Conservation (phyloP, 164 flowering plant species). For the Houttuynia cordata region DNA sequence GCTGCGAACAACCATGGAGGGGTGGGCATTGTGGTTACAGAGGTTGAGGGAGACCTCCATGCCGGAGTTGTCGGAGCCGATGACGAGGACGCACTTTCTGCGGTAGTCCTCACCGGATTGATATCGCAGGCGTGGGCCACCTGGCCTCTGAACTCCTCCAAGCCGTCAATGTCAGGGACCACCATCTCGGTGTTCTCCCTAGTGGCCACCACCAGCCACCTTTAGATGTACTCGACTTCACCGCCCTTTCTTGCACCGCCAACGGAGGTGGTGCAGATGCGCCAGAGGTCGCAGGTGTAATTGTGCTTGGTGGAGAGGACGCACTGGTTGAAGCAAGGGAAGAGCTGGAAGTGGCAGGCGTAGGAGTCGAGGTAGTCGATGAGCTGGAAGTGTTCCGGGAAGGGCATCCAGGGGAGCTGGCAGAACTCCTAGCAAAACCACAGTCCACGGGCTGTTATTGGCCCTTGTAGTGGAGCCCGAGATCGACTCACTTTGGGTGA, state of each 20-base stretch:
- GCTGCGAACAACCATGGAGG: conserved; percentile 58
- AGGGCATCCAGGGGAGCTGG: conserved; percentile 57
- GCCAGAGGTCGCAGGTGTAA: conserved; percentile 59
- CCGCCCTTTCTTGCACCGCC: no score
- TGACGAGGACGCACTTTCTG: conserved; percentile 51
- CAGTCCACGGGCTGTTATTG: no score
- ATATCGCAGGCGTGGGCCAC: conserved; percentile 51
- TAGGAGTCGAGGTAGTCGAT: conserved; percentile 60
- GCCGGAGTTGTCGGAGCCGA: conserved; percentile 84
- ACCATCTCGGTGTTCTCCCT: conserved; percentile 72
- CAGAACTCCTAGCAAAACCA: conserved; percentile 76
- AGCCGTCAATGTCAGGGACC: conserved; percentile 54
- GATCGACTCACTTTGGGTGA: no score
- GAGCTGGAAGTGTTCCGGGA: conserved; percentile 67
- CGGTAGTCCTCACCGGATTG: conserved; percentile 40
- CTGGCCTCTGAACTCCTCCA: conserved; percentile 38
- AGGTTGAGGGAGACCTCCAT: conserved; percentile 78
- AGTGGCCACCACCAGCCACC: conserved; percentile 78
- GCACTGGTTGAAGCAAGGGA: conserved; percentile 52
- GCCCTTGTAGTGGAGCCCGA: no score
- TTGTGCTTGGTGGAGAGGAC: conserved; percentile 65
- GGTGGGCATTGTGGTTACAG: conserved; percentile 52
- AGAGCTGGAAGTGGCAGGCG: conserved; percentile 45
- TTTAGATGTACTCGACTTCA: conserved; percentile 56
- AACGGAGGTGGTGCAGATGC: conserved; percentile 28